phyloP scores from a whole-genome alignment of 2,329 filamentous ascomycete species.

The Cladosporium austrohemisphaericum region DNA sequence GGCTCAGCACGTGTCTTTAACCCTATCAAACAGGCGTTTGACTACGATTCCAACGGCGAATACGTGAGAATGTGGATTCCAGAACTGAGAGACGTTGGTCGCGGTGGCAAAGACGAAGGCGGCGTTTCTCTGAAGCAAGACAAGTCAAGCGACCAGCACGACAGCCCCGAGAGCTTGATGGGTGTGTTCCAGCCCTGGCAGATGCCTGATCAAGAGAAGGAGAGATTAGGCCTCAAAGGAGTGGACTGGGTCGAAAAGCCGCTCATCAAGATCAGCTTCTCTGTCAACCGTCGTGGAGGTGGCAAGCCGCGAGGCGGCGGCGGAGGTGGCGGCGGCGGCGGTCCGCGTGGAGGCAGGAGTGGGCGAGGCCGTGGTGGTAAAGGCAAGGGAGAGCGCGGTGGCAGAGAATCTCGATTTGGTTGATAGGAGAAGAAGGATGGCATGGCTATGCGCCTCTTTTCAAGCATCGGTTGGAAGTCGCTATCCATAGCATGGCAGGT shows the following conservation, averaged over 20 bases:
- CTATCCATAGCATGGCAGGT: neutral
- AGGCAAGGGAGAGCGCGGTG: slow-evolving; percentile 18
- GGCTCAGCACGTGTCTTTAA: slow-evolving; percentile 73
- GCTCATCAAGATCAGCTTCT: slow-evolving; percentile 62
- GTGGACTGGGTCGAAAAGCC: slow-evolving; percentile 65
- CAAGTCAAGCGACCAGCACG: neutral
- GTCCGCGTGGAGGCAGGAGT: too few relatives aligned
- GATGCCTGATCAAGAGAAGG: slow-evolving; percentile 56
- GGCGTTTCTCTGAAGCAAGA: slow-evolving; percentile 2
- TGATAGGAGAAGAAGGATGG: neutral
- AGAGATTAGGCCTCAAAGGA: slow-evolving; percentile 53
- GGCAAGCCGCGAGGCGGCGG: slow-evolving; percentile 33
- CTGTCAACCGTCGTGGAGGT: slow-evolving; percentile 46
- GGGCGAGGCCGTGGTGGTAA: slow-evolving; percentile 20
- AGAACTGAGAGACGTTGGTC: slow-evolving; percentile 56
- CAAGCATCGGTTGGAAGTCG: neutral
- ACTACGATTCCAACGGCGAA: slow-evolving; percentile 67
- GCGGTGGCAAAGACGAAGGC: slow-evolving; percentile 4
- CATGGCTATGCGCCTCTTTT: neutral
- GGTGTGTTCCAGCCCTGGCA: slow-evolving; percentile 70
- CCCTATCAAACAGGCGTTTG: slow-evolving; percentile 73
- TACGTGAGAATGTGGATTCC: slow-evolving; percentile 73
- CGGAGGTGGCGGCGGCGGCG: slow-evolving; percentile 29
- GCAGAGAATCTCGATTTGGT: neutral
- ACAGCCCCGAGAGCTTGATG: slow-evolving; percentile 39